Base-by-base conservation (phyloP, 1,284 basidiomycete species). In the Moniliella sp. region DNA sequence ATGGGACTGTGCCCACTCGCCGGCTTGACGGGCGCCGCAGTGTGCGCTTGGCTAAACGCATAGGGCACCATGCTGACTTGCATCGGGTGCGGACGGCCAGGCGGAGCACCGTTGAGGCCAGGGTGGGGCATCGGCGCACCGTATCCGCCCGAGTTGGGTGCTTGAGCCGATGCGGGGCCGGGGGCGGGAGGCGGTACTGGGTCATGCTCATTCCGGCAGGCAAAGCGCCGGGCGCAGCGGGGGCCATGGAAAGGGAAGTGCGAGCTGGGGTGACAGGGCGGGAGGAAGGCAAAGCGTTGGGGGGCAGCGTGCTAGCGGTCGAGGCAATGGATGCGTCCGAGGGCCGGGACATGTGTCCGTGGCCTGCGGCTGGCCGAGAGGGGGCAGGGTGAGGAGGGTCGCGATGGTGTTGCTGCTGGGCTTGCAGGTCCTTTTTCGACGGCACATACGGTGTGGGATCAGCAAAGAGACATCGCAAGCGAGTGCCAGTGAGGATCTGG, bases 371-470 rank as follows among this genome's bases (percentile, higher is more conserved):
- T 30, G 18, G 17, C 25, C 12, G 3, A 29, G 17, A 25, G 29
- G 33, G n/a, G 13, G 18, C 13, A 8, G 16, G 18, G 10, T 21
- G 4, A 4, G 15, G 21, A 23, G 21, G n/a, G 21, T 23, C 21
- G 21, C 21, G 8, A 23, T 23, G 21, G 7, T 23, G 21, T n/a
- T 23, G 21, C 21, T 23, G 21, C n/a, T 23, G 21, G 7, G 7
- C 8, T 23, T 23, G 21, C 21, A 23, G 21, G 18, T 18, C 11
- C 10, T 21, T n/a, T n/a, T 18, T n/a, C n/a, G 15, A 35, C 25
- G 42, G n/a, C 13, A 56, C 44, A 5, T 83, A 82, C 1, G 84
- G 76, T 0, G 84, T 83, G 4, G 80, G 79, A 61, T 97, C 88
- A 32, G 86, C 79, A 55, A 93, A 97, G 17, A 97, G 66, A 36